Conservation (phyloP, 805 yeast genomes). For the Yarrowia phangngaensis region DNA sequence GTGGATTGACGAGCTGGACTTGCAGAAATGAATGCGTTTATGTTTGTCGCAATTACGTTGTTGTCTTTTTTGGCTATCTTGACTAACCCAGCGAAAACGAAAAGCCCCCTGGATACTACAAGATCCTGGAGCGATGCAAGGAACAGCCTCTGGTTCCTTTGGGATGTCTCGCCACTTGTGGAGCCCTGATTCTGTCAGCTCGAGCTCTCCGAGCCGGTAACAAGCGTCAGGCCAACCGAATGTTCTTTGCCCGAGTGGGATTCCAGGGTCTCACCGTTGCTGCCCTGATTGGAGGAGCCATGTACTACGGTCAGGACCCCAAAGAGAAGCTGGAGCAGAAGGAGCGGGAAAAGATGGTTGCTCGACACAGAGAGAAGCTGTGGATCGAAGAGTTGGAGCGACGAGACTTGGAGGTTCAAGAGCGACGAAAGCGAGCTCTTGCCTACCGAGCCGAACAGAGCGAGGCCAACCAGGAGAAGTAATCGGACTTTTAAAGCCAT, state of each 20-base stretch:
- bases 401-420: conserved; percentile 69
- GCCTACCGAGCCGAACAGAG: conserved; percentile 17
- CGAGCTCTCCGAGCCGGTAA: conserved; percentile 70
- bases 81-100: conserved; percentile 21
- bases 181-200: conserved; percentile 77
- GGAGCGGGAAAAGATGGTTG: conserved; percentile 67
- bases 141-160: conserved; percentile 88
- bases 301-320: conserved; percentile 50
- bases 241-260: conserved; percentile 86
- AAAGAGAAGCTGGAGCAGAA: conserved; percentile 42
- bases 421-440: conserved; percentile 64
- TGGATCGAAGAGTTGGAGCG: conserved; percentile 86
- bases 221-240: conserved; percentile 69
- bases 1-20: too few relatives aligned
- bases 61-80: too few relatives aligned
- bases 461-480: conserved; percentile 1
- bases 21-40: too few relatives aligned
- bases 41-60: too few relatives aligned
- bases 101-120: conserved; percentile 15
- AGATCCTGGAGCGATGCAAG: conserved; percentile 48
- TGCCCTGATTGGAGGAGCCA: conserved; percentile 79
- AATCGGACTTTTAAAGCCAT: not conserved
- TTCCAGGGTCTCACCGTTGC: conserved; percentile 79
- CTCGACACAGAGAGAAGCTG: conserved; percentile 73
- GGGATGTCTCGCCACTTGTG: conserved; percentile 73